phyloP scores from a whole-genome alignment of 2,329 filamentous ascomycete genomes.

The Nannizzia gypsea region DNA sequence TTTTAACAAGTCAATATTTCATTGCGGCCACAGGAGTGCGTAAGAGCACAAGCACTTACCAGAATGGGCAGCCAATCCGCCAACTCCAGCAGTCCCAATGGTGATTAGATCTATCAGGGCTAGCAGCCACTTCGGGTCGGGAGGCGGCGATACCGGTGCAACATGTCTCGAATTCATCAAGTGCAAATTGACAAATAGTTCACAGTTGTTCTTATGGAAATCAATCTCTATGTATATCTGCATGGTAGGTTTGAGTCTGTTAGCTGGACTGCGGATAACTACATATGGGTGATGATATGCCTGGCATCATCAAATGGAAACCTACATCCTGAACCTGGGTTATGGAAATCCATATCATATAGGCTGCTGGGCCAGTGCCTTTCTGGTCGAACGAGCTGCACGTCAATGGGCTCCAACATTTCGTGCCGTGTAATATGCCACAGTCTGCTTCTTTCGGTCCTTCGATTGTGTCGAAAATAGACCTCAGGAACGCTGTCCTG shows the following conservation, averaged over 20 bases:
- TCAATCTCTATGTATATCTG: neutral
- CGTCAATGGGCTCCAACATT: neutral
- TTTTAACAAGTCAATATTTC: neutral
- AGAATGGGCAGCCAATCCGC: slow-evolving; percentile 11
- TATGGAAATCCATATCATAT: slow-evolving; percentile 13
- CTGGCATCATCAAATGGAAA: neutral
- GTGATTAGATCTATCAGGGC: slow-evolving; percentile 11
- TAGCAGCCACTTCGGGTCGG: slow-evolving; percentile 9
- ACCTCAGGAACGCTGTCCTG: neutral
- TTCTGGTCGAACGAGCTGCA: neutral
- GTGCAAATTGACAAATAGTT: too few relatives aligned
- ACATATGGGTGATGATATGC: neutral
- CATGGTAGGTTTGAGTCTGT: neutral
- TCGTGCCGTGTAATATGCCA: neutral
- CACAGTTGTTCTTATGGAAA: too few relatives aligned
- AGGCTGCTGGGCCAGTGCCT: slow-evolving; percentile 11
- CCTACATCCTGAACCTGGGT: neutral
- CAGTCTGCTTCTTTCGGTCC: neutral
- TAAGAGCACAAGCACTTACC: neutral
- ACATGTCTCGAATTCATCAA: slow-evolving; percentile 13
- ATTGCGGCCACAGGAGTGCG: neutral
- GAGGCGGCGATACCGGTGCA: slow-evolving; percentile 13
- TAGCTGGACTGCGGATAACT: neutral
- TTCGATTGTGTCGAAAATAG: neutral
- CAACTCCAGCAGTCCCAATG: slow-evolving; percentile 7